Percentiles rank a stretch among this genome's conserved stretches.
phyloP scores from a whole-genome alignment of 176 grass and related monocot species.

The Echinochloa phyllopogon region DNA sequence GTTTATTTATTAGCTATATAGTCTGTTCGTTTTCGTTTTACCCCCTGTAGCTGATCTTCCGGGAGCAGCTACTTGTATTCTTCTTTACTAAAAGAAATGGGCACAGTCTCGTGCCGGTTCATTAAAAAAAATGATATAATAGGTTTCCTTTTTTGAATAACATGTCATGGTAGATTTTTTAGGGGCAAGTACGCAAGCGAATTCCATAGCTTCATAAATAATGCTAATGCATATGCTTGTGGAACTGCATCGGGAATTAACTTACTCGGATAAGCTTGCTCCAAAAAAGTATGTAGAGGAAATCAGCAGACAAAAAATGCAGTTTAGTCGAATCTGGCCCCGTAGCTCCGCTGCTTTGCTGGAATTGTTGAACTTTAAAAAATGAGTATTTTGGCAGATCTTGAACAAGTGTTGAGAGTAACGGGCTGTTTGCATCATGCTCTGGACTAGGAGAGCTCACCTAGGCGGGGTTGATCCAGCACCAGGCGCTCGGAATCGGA shows the following conservation, averaged over 20 bases:
- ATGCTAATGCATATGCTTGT: background rate
- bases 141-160: background rate
- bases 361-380: background rate
- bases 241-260: background rate
- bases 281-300: conserved; percentile 10
- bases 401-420: background rate
- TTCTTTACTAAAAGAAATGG: too few relatives aligned
- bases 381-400: conserved; percentile 7
- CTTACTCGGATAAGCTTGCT: background rate
- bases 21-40: too few relatives aligned
- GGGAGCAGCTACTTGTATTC: too few relatives aligned
- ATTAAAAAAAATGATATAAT: background rate
- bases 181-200: background rate
- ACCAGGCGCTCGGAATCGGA: background rate
- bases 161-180: background rate
- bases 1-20: too few relatives aligned
- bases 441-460: too few relatives aligned
- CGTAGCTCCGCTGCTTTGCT: background rate
- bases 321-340: background rate
- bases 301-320: conserved; percentile 12
- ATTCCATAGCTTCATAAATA: background rate
- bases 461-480: background rate
- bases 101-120: too few relatives aligned
- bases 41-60: too few relatives aligned
- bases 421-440: too few relatives aligned